phyloP scores from a whole-genome alignment of 169 alveolate genomes.

The Perkinsus chesapeaki region DNA sequence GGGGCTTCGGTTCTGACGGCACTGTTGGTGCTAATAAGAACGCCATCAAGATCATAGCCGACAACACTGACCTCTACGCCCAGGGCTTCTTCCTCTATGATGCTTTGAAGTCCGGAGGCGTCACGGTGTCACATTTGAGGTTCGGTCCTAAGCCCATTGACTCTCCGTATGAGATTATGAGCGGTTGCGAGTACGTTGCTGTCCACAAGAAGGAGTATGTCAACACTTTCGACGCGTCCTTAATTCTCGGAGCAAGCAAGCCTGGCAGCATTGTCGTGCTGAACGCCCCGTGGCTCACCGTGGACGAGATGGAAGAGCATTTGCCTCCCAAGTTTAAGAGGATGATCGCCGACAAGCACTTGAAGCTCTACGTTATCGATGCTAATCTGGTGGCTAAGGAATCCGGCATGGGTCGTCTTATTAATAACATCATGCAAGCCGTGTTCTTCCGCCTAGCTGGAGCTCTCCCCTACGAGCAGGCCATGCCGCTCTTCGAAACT shows the following conservation, averaged over 20 bases:
- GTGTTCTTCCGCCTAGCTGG: conserved; percentile 41
- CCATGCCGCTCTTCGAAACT: conserved; percentile 30
- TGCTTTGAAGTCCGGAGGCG: conserved; percentile 53
- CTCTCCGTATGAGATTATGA: conserved; percentile 36
- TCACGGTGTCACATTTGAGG: conserved; percentile 44
- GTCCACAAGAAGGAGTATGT: conserved; percentile 45
- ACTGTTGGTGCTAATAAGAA: conserved; percentile 53
- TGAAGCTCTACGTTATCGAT: conserved; percentile 36
- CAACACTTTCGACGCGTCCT: conserved; percentile 5
- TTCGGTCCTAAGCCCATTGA: conserved; percentile 49
- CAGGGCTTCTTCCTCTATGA: conserved; percentile 54
- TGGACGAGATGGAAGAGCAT: conserved; percentile 17
- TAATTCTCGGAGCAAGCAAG: conserved; percentile 16
- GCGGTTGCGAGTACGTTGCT: conserved; percentile 43
- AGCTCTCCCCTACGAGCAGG: conserved; percentile 42
- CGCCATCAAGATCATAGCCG: conserved; percentile 51
- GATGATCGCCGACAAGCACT: conserved; percentile 24
- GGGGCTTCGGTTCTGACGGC: conserved; percentile 51
- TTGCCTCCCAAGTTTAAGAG: conserved; percentile 22
- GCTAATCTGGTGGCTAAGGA: conserved; percentile 40
- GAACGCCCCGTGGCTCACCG: conserved; percentile 41
- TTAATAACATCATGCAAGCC: conserved; percentile 39
- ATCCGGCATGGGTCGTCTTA: conserved; percentile 41
- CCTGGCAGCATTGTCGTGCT: conserved; percentile 41
- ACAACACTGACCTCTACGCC: conserved; percentile 39